phyloP scores from a whole-genome alignment of 1,139 yeast species.

The Kodamaea suecica region DNA sequence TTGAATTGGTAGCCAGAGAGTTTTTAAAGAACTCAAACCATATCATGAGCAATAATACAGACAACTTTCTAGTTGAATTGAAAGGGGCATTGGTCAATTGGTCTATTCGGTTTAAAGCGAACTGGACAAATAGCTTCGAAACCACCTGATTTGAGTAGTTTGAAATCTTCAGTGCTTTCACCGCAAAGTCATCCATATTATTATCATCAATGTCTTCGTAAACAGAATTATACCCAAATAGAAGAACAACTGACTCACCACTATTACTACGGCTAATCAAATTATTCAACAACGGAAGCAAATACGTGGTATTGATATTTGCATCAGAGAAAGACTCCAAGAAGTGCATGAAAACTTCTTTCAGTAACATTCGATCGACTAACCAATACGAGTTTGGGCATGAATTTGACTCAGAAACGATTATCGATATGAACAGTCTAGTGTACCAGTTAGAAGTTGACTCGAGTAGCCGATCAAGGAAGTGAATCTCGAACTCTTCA shows the following conservation, averaged over 20 bases:
- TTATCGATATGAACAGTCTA: not conserved
- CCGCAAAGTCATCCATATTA: constrained; percentile 4
- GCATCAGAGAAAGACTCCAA: too few species aligned
- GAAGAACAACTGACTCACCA: not conserved
- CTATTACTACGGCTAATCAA: too few species aligned
- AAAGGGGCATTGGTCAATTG: not conserved
- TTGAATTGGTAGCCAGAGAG: constrained; percentile 2
- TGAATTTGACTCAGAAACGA: not conserved
- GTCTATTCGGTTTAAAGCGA: not conserved
- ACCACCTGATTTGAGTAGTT: not conserved
- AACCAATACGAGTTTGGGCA: too few species aligned
- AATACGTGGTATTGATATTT: too few species aligned
- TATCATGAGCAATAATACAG: constrained; percentile 5
- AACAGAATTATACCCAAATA: not conserved
- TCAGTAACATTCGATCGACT: too few species aligned
- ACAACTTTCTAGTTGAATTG: constrained; percentile 1
- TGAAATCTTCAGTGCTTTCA: constrained; percentile 6
- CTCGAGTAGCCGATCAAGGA: constrained; percentile 7
- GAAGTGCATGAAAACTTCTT: too few species aligned
- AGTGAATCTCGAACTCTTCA: constrained; percentile 6
- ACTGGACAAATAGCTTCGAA: not conserved
- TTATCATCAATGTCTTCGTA: too few species aligned
- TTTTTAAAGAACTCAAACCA: constrained; percentile 11
- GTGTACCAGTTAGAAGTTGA: constrained; percentile 1
- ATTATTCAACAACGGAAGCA: not conserved